Conservation (phyloP, 2,329 filamentous ascomycete genomes). For the Cercospora zeina region DNA sequence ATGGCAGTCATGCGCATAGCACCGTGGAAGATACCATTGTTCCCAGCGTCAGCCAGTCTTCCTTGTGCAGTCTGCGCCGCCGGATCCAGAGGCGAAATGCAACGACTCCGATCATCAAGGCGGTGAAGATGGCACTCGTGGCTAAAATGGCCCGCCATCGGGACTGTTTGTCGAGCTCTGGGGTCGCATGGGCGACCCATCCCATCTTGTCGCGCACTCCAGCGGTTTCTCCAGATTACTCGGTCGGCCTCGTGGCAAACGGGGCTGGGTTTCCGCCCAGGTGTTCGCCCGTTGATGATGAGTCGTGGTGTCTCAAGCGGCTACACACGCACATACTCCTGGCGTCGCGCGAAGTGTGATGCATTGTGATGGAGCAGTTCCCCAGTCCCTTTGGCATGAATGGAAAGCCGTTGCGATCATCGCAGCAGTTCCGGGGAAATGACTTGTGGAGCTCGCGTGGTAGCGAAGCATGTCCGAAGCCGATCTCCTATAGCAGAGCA, state of each 20-base stretch:
- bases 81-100: constrained; percentile 23
- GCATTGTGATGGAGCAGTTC: not conserved
- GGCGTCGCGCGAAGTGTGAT: constrained; percentile 5
- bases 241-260: not conserved
- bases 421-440: not conserved
- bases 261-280: not conserved
- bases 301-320: not conserved
- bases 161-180: constrained; percentile 20
- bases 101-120: constrained; percentile 20
- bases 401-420: constrained; percentile 5
- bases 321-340: constrained; percentile 1
- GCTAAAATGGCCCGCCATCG: constrained; percentile 23
- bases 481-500: no score
- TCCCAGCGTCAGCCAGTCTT: constrained; percentile 27
- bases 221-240: not conserved
- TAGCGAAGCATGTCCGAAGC: not conserved
- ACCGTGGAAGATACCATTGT: constrained; percentile 18
- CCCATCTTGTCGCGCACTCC: constrained; percentile 19
- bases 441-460: constrained; percentile 12
- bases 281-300: not conserved
- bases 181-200: constrained; percentile 21
- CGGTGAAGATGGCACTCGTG: constrained; percentile 19
- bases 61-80: constrained; percentile 19
- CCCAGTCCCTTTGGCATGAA: not conserved
- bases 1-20: not conserved